A percentile compares a stretch with the other conserved stretches of the same genome.
These are phyloP conservation scores for Calonectria pseudoreteaudii DNA, from an alignment of 2,329 filamentous ascomycete genomes.

Conservation along the genomic window DNA sequence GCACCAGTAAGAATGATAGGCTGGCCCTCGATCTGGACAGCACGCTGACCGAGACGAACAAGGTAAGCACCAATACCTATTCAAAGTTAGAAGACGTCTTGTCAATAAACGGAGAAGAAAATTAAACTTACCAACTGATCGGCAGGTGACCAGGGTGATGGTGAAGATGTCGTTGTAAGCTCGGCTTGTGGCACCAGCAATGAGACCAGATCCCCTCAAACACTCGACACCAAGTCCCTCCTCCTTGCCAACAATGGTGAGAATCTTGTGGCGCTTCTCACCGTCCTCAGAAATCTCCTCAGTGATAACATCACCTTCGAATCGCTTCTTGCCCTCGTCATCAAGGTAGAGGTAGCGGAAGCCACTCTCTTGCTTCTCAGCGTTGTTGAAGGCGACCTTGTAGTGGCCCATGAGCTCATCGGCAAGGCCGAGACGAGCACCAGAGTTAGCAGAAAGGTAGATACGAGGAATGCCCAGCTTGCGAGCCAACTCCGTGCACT, in stretches of 20 bases:
- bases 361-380: constrained; percentile 81
- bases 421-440: constrained; percentile 95
- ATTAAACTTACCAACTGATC: constrained; percentile 85
- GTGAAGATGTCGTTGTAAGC: constrained; percentile 99
- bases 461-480: constrained; percentile 96
- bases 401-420: constrained; percentile 98
- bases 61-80: constrained; percentile 96
- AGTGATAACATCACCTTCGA: constrained; percentile 81
- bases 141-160: constrained; percentile 95
- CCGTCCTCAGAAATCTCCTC: constrained; percentile 88
- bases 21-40: constrained; percentile 98
- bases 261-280: constrained; percentile 93
- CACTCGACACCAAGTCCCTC: constrained; percentile 98
- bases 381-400: constrained; percentile 95
- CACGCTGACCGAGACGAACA: constrained; percentile 96
- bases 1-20: constrained; percentile 99
- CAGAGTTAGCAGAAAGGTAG: constrained; percentile 98
- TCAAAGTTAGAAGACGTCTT: constrained; percentile 46
- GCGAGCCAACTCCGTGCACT: constrained; percentile 96
- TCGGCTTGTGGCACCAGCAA: constrained; percentile 95
- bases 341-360: constrained; percentile 98
- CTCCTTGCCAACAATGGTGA: constrained; percentile 91
- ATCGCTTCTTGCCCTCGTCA: constrained; percentile 85
- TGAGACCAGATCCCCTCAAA: constrained; percentile 95
- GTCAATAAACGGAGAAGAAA: constrained; percentile 10